Evolutionary conservation across 805 yeast species (phyloP).

Genomic region (Metschnikowia cerradonensis): DNA sequence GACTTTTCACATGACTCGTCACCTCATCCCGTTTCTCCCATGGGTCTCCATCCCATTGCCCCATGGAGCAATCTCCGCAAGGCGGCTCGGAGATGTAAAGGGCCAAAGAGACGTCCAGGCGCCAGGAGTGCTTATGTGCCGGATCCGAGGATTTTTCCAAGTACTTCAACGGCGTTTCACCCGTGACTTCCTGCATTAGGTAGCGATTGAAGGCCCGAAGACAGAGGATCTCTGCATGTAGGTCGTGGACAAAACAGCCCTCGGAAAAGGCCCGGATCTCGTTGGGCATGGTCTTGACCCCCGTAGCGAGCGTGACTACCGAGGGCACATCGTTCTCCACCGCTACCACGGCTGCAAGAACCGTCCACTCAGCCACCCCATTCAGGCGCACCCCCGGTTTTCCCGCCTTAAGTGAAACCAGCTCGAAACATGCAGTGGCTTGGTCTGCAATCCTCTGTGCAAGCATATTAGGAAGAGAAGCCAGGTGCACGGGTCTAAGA

Average conservation of each 20-base stretch:
- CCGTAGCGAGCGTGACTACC: conserved; percentile 63
- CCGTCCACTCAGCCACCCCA: conserved; percentile 77
- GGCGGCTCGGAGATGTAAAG: conserved; percentile 74
- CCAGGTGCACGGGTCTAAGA: conserved; percentile 3
- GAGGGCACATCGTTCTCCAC: conserved; percentile 28
- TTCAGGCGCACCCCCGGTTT: conserved; percentile 62
- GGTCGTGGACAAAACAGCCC: conserved; percentile 76
- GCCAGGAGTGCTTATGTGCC: conserved; percentile 26
- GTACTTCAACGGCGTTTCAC: conserved; percentile 16
- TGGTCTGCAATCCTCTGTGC: conserved; percentile 21
- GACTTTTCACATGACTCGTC: neutral
- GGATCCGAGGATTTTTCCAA: neutral
- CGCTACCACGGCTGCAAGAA: conserved; percentile 65
- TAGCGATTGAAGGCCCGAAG: conserved; percentile 65
- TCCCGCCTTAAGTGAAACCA: conserved; percentile 37
- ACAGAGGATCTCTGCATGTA: conserved; percentile 84
- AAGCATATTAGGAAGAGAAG: conserved; percentile 1
- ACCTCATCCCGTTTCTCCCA: conserved; percentile 8
- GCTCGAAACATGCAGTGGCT: conserved; percentile 28
- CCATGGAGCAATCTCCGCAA: conserved; percentile 87
- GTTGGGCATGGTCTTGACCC: conserved; percentile 76
- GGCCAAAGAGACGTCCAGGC: conserved; percentile 36
- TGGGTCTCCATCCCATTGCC: conserved; percentile 17
- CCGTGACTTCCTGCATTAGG: conserved; percentile 43
- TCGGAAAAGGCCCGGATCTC: conserved; percentile 35